These are phyloP conservation scores for Exutisphaerella laricina DNA, from an alignment of 2,329 filamentous ascomycete genomes.

Conservation along the genomic window DNA sequence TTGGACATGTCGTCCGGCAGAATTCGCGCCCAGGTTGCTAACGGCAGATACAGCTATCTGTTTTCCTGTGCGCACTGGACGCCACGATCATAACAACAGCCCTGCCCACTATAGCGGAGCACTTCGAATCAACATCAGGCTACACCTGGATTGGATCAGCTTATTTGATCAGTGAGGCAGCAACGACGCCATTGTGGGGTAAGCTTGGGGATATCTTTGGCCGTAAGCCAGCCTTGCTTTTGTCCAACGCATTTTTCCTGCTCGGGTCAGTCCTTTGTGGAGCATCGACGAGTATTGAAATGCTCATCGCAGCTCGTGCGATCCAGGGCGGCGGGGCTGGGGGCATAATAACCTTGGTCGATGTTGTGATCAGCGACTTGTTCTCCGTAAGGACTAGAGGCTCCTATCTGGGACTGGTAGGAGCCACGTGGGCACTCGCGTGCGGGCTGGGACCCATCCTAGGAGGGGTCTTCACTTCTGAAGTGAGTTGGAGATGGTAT, in stretches of 20 bases:
- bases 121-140: slow-evolving; percentile 61
- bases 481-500: slow-evolving; percentile 61
- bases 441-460: slow-evolving; percentile 56
- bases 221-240: slow-evolving; percentile 49
- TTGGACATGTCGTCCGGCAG: no score
- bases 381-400: slow-evolving; percentile 53
- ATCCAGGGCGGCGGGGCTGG: slow-evolving; percentile 59
- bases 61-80: slow-evolving; percentile 41
- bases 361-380: slow-evolving; percentile 57
- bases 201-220: slow-evolving; percentile 55
- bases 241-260: slow-evolving; percentile 47
- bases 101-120: slow-evolving; percentile 58
- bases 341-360: slow-evolving; percentile 55
- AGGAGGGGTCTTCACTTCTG: slow-evolving; percentile 60
- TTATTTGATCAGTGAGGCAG: slow-evolving; percentile 64
- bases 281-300: slow-evolving; percentile 42
- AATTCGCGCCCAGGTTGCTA: no score
- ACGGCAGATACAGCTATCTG: slow-evolving; percentile 27
- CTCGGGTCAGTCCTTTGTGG: slow-evolving; percentile 48
- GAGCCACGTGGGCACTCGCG: slow-evolving; percentile 61
- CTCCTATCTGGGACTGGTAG: slow-evolving; percentile 58
- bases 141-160: slow-evolving; percentile 79
- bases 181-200: slow-evolving; percentile 65
- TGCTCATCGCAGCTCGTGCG: slow-evolving; percentile 51
- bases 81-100: slow-evolving; percentile 61